Base-by-base conservation (phyloP, 176 grass and related monocot genomes). In the Miscanthus lutarioriparius region DNA sequence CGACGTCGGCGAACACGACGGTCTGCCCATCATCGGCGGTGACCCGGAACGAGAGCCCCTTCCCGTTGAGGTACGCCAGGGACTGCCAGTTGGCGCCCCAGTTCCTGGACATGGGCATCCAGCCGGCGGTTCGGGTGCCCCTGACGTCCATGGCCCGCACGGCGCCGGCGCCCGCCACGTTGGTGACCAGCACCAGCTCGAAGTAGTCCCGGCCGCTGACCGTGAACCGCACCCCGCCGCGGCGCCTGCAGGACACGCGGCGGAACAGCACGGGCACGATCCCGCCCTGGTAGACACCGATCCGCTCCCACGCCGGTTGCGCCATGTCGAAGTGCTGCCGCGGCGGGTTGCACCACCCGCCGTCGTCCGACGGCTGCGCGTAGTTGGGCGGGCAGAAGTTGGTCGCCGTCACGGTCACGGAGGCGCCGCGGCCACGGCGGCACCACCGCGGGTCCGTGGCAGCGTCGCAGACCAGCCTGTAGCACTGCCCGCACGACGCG, bases 21-120 rank as follows among this genome's bases (percentile, higher is more conserved):
- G 78, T 73, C 84, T 86, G 78, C 0, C 28, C 64, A 20, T 80
- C 78, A 7, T 80, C 64, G 19, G 78, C 36, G 44, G 78, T 80
- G 28, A 80, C 64, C 6, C 78, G 6, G 44, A 80, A 80, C 40
- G 64, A 80, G 48, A 76, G 74, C 19, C 49, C 74, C 64, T 88
- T 80, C 23, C 80, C 82, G 44, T 78, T 83, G 69, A 76, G 74
- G 49, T 76, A 83, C 76, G 61, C 80, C 64, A 89, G 86, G 37
- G 88, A 91, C 73, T 96, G 94, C 94, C 94, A 96, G 70, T 96
- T 96, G 9, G 86, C 86, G 30, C 94, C 89, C 94, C 89, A 96
- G 72, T 94, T 97, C 38, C 87, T 66, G 0, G 85, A 92, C 94
- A 97, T 92, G 27, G 87, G 6, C 82, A 85, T 37, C 87, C 87